Evolutionary conservation across 352 stramenopile genomes (phyloP), one percentile per base, ranked within the genome.

Genomic region (Globisporangium lucens): DNA sequence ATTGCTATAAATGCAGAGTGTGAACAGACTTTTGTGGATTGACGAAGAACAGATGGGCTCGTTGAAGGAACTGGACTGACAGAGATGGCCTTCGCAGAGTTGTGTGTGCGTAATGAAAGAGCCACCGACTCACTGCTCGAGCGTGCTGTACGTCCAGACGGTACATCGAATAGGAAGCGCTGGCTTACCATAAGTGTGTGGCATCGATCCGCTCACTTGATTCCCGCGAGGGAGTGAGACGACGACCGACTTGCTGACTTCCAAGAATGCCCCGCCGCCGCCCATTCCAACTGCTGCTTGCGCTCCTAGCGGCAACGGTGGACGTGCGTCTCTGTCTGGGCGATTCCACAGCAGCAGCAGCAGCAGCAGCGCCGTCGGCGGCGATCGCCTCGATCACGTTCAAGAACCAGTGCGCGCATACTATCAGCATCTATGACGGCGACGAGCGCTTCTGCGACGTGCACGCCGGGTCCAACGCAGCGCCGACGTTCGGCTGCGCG

Each of bases 401-500:
- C 47, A 30, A 55, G 47, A 55, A 55, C 47, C 47, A 55, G 38
- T 46, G 38, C 38, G 12, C 12, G 38, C 12, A 46, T 17, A 15
- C 20, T 29, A 17, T 27, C 6, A 53, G 8, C 47, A 27, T 53
- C 47, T 53, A 29, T 27, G 47, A 53, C 20, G 47, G 47, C 20
- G n/a, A 53, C 47, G 47, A 53, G 20, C 47, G 47, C 47, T 53
- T 53, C 47, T 53, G 47, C 20, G 47, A 53, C 8, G 20, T 53
- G 47, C 47, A 20, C 47, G 47, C 47, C 1, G 47, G 47, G 2
- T 53, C 47, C 47, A 53, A 53, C 3, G 47, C 38, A 6, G 38
- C 12, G 38, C 38, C 38, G 38, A 46, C 38, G 33, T 56, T 49
- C 36, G 63, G 52, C 24, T 68, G 63, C 52, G 63, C 63, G 17